Conservation (phyloP, 2,329 filamentous ascomycete species). For the Hirsutella minnesotensis region DNA sequence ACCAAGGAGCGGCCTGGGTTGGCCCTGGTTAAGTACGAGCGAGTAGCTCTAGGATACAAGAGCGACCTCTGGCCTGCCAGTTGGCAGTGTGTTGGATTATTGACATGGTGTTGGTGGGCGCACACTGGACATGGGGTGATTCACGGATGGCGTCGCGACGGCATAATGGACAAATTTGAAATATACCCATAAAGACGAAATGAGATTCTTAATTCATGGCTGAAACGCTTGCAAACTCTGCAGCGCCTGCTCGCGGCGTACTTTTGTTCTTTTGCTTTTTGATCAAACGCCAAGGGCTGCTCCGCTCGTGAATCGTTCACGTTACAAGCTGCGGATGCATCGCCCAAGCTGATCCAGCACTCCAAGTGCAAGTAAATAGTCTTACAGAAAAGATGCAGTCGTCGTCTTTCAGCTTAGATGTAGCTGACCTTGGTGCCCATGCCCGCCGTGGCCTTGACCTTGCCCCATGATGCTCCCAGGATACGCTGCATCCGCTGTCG, state of each 20-base stretch:
- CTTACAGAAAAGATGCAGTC: slow-evolving; percentile 6
- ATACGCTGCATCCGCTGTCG: slow-evolving; percentile 62
- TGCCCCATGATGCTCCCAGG: slow-evolving; percentile 62
- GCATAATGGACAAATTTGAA: no score
- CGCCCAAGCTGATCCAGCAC: slow-evolving; percentile 12
- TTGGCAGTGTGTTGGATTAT: not conserved
- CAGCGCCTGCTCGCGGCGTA: no score
- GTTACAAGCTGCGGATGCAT: not conserved
- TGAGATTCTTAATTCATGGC: no score
- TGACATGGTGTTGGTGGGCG: not conserved
- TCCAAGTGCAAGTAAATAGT: slow-evolving; percentile 14
- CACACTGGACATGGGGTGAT: not conserved
- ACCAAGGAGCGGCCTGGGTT: slow-evolving; percentile 33
- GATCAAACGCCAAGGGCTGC: not conserved
- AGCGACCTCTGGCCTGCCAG: not conserved
- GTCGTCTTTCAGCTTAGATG: slow-evolving; percentile 44
- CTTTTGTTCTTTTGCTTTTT: not conserved
- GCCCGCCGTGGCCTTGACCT: slow-evolving; percentile 71
- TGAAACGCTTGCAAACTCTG: no score
- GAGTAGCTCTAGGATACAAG: not conserved
- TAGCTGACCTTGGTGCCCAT: slow-evolving; percentile 98
- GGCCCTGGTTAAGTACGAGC: slow-evolving; percentile 19
- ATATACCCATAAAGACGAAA: no score
- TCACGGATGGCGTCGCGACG: not conserved
- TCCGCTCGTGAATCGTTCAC: not conserved